Evolutionary conservation across 2,329 filamentous ascomycete species (phyloP), one percentile per base, ranked within the genome.

Genomic region (Colletotrichum limetticola): DNA sequence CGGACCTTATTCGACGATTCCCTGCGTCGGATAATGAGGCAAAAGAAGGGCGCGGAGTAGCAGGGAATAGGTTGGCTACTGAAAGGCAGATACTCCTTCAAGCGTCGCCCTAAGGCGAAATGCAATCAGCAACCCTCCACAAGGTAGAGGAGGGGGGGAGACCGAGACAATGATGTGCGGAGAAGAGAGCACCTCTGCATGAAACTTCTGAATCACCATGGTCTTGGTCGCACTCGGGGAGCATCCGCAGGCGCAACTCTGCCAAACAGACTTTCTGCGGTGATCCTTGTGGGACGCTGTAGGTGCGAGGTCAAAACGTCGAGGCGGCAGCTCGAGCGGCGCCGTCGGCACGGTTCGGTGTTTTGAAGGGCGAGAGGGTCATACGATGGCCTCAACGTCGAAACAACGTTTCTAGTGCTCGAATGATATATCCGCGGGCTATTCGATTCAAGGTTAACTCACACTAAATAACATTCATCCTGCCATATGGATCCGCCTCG

Each of bases 191-290:
- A 42, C 56, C 57, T 66, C 28, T 37, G 53, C 55, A 68, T 74
- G 63, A 74, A 71, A 59, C 49, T 16, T 12, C 22, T 46, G 60
- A 71, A 71, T 61, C 55, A 35, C 30, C 49, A 19, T 32, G 28
- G 37, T 58, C 32, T 22, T 24, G 19, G 32, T 72, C 55, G 53
- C 42, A 9, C 46, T 60, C 55, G 32, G 58, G 70, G 46, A 37
- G n/a, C 14, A 30, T 64, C 61, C 66, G 60, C n/a, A 22, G 30
- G 16, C n/a, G 12, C 55, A 11, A 9, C 22, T 37, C 16, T n/a
- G 46, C 46, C n/a, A 26, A 49, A 19, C 37, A 30, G 19, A 42
- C 14, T 12, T 70, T 42, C 69, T 7, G 52, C 55, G 42, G 56
- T 61, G n/a, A 72, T 72, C 66, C 70, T 30, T 72, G 60, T 49